Evolutionary conservation across 306 rosid genomes (phyloP).

Genomic region (Casuarina glauca): DNA sequence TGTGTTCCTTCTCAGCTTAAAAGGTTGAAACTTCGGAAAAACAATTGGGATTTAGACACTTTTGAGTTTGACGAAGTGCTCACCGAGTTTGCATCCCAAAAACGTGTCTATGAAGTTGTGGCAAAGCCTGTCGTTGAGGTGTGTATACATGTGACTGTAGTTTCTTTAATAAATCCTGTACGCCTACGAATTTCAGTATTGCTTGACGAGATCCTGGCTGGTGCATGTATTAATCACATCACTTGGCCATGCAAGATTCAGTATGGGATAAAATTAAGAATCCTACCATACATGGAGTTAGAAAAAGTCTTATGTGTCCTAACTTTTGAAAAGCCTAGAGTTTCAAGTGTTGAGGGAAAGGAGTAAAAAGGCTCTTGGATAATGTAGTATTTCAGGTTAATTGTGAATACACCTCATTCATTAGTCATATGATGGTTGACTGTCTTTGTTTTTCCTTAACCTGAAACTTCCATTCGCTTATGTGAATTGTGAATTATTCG

Average conservation of each 20-base stretch:
- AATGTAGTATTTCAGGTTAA: not conserved
- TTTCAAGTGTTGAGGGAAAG: not conserved
- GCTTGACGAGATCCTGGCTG: conserved; percentile 3
- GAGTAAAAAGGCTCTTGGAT: not conserved
- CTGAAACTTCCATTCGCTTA: not conserved
- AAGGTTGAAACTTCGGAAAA: conserved; percentile 91
- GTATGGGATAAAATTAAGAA: not conserved
- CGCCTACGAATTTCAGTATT: conserved; percentile 15
- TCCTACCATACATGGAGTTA: not conserved
- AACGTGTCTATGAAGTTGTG: conserved; percentile 95
- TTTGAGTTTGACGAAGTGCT: conserved; percentile 96
- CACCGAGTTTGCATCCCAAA: conserved; percentile 95
- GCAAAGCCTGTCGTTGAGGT: conserved; percentile 99
- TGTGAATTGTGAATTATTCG: not conserved
- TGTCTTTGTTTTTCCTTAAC: not conserved
- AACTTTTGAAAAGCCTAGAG: not conserved
- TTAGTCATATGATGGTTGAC: not conserved
- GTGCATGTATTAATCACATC: not conserved
- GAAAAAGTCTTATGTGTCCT: not conserved
- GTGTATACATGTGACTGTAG: conserved; percentile 21
- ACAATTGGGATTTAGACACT: conserved; percentile 99
- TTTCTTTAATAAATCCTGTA: conserved; percentile 21
- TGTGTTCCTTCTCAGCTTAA: conserved; percentile 69
- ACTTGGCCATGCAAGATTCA: not conserved
- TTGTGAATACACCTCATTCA: not conserved